These are phyloP conservation scores for Aspergillus sp. DNA, from an alignment of 2,329 filamentous ascomycete genomes.

Conservation along the genomic window DNA sequence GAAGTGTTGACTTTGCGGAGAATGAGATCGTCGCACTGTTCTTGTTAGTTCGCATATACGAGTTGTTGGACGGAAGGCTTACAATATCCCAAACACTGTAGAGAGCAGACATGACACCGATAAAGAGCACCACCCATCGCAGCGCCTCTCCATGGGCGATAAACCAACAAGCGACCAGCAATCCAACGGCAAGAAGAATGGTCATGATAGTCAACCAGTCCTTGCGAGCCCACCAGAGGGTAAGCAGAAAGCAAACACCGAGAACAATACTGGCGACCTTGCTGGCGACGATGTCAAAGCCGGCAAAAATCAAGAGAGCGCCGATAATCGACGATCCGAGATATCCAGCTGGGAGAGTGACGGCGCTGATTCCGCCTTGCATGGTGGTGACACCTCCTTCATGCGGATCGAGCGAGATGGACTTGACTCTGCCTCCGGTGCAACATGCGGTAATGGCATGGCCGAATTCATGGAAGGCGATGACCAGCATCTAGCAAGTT, in stretches of 20 bases:
- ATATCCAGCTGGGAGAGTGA: slow-evolving; percentile 75
- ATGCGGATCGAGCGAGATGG: slow-evolving; percentile 68
- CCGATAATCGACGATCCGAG: slow-evolving; percentile 73
- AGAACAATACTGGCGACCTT: slow-evolving; percentile 73
- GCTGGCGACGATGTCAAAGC: slow-evolving; percentile 75
- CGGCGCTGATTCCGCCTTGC: slow-evolving; percentile 63
- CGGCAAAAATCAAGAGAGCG: slow-evolving; percentile 71
- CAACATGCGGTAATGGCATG: slow-evolving; percentile 69
- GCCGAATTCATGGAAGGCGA: slow-evolving; percentile 75
- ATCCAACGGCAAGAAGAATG: slow-evolving; percentile 62
- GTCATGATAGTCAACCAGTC: slow-evolving; percentile 75
- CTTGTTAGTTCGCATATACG: slow-evolving; percentile 2
- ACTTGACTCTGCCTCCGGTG: slow-evolving; percentile 69
- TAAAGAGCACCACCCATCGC: slow-evolving; percentile 71
- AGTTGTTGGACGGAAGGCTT: slow-evolving; percentile 20
- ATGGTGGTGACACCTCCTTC: slow-evolving; percentile 77
- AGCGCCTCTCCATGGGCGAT: slow-evolving; percentile 70
- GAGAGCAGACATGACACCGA: slow-evolving; percentile 75
- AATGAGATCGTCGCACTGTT: slow-evolving; percentile 70
- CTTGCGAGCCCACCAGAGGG: slow-evolving; percentile 73
- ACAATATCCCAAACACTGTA: slow-evolving; percentile 81
- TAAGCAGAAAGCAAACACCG: slow-evolving; percentile 70
- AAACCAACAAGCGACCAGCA: slow-evolving; percentile 74
- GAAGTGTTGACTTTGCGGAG: slow-evolving; percentile 74
- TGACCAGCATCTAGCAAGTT: slow-evolving; percentile 64